Base-by-base conservation (phyloP, 2,329 filamentous ascomycete species). In the Stachybotrys echinatus region DNA sequence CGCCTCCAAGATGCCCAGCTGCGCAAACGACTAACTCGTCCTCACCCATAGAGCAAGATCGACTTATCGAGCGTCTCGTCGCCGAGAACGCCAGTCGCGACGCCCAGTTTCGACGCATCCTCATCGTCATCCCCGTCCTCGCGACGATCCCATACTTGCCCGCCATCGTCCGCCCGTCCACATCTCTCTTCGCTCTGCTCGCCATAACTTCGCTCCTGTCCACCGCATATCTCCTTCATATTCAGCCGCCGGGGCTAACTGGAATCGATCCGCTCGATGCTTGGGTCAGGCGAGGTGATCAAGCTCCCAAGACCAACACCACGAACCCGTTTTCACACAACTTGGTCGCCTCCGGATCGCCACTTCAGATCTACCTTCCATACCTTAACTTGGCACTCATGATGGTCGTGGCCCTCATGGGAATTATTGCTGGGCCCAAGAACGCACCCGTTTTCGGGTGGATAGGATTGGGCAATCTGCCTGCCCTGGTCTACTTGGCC, bases 181-280 rank as follows among this genome's bases (percentile, higher is more conserved):
- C 64, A 12, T 53, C 71, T 17, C 62, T 81, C 6, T 64, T 79
- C 42, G 69, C 77, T 31, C 54, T 87, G 5, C 73, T 89, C 3
- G 74, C 77, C 42, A 71, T 88, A n/a, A 76, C 81, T 0, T 87
- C 81, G 21, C 75, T 91, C 18, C 69, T 75, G 18, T 77, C 77
- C 3, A 87, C 83, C 4, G 76, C 79, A 0, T 89, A 81, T 63
- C 74, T 84, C 2, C 70, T 89, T 1, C 73, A 77, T 55, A 70
- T 65, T 37, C 73, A 85, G 8, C 79, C 80, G 0, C 73, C 83
- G 0, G 71, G 74, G 0, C 63, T 68, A 3, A 84, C 81, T 1
- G 80, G 80, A n/a, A 71, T 85, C 23, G 45, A 63, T 0, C 50
- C 61, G 1, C 65, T 84, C 14, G 81, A 84, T 53, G 62, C 63